Base-by-base conservation (phyloP, 202 grass and related monocot genomes). In the Brachypodium distachyon region DNA sequence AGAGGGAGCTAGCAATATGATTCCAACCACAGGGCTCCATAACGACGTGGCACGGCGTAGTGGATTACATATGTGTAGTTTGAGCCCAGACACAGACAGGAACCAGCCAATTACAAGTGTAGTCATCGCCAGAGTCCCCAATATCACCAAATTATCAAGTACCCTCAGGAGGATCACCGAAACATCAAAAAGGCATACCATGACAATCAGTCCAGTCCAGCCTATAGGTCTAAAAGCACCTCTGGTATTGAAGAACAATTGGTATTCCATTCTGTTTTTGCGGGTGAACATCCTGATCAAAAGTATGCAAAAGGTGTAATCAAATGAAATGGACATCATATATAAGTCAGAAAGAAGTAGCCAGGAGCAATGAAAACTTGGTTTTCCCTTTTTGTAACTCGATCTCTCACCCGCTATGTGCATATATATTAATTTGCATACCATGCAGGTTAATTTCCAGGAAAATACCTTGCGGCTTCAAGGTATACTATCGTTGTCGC, bases 241-340 rank as follows among this genome's bases (percentile, higher is more conserved):
- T 17, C 13, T 57, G 1, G 51, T 73, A 2, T 17, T 18, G 12
- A 73, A 73, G 22, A 73, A 73, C 13, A 57, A 2, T 57, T 57
- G 70, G 36, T 73, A 73, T 41, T 73, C 70, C 36, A 28, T 2
- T 28, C 32, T 64, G 7, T 64, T 72, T 47, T 41, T 57, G 51
- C 36, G 51, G 21, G 13, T 57, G 70, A 73, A 57, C 36, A 57
- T 73, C 51, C 70, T 73, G 70, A n/a, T n/a, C n/a, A n/a, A n/a
- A 28, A 56, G 3, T n/a, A n/a, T n/a, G n/a, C n/a, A n/a, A n/a
- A n/a, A n/a, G n/a, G n/a, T n/a, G n/a, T n/a, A n/a, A n/a, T n/a
- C n/a, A n/a, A n/a, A n/a, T n/a, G n/a, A n/a, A n/a, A n/a, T n/a
- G n/a, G n/a, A n/a, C n/a, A n/a, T n/a, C n/a, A n/a, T n/a, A n/a